phyloP scores from a whole-genome alignment of 2,329 filamentous ascomycete species.

The Colletotrichum gloeosporioides region DNA sequence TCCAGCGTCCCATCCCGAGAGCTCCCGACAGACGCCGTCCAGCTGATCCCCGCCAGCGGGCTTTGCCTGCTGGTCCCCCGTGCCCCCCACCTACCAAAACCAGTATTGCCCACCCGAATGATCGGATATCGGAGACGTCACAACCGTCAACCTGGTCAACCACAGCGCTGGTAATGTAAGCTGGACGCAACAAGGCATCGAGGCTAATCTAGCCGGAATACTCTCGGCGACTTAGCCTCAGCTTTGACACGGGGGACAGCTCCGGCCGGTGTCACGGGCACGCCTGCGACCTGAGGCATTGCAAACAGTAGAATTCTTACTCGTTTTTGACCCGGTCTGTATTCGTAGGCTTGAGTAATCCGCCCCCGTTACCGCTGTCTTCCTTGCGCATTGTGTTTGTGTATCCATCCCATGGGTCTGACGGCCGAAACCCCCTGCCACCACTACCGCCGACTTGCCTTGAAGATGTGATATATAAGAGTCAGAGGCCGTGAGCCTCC shows the following conservation, averaged over 20 bases:
- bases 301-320: background rate
- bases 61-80: background rate
- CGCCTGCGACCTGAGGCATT: background rate
- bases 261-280: background rate
- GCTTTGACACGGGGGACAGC: background rate
- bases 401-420: background rate
- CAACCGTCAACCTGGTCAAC: background rate
- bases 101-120: background rate
- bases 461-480: slow-evolving; percentile 11
- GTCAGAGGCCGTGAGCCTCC: background rate
- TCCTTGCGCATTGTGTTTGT: background rate
- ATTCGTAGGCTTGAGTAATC: slow-evolving; percentile 8
- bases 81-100: background rate
- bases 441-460: background rate
- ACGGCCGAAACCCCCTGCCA: background rate
- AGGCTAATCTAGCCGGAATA: background rate
- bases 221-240: slow-evolving; percentile 1
- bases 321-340: slow-evolving; percentile 7
- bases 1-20: background rate
- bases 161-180: background rate
- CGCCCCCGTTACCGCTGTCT: background rate
- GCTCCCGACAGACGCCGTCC: slow-evolving; percentile 11
- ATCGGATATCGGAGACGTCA: background rate
- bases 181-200: background rate
- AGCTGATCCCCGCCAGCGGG: slow-evolving; percentile 4